Conservation (phyloP, 2,329 filamentous ascomycete genomes). For the Cladobotryum protrusum region DNA sequence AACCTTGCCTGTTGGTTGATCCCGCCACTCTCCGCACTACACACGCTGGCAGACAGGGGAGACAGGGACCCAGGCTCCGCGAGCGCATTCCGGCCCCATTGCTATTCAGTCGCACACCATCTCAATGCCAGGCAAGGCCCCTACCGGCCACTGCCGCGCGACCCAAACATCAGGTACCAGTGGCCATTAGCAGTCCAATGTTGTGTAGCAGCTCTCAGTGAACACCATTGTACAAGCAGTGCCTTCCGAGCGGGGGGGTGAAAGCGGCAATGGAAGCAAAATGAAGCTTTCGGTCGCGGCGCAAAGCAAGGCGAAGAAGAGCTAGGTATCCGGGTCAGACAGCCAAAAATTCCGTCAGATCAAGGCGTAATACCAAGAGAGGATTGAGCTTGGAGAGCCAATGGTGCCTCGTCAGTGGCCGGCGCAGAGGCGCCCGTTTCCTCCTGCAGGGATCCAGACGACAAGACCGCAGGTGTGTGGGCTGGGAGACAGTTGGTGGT, state of each 20-base stretch:
- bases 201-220: too few species aligned
- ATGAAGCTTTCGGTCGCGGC: background rate
- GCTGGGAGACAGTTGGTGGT: constrained; percentile 4
- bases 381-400: constrained; percentile 10
- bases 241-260: background rate
- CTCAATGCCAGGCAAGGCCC: background rate
- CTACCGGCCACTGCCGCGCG: background rate
- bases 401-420: constrained; percentile 11
- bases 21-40: constrained; percentile 12
- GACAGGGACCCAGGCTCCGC: constrained; percentile 11
- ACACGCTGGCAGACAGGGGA: constrained; percentile 10
- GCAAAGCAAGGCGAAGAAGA: background rate
- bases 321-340: background rate
- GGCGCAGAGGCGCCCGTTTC: constrained; percentile 14
- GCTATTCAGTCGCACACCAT: background rate
- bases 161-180: background rate
- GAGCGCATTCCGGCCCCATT: constrained; percentile 12
- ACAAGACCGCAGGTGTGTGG: constrained; percentile 11
- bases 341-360: constrained; percentile 1
- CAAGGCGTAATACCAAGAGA: background rate
- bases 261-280: background rate
- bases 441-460: constrained; percentile 19
- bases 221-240: background rate
- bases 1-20: constrained; percentile 10
- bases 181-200: too few species aligned